These are phyloP conservation scores for Aquilaria yunnanensis DNA, from an alignment of 345 rosid species.

Conservation along the genomic window DNA sequence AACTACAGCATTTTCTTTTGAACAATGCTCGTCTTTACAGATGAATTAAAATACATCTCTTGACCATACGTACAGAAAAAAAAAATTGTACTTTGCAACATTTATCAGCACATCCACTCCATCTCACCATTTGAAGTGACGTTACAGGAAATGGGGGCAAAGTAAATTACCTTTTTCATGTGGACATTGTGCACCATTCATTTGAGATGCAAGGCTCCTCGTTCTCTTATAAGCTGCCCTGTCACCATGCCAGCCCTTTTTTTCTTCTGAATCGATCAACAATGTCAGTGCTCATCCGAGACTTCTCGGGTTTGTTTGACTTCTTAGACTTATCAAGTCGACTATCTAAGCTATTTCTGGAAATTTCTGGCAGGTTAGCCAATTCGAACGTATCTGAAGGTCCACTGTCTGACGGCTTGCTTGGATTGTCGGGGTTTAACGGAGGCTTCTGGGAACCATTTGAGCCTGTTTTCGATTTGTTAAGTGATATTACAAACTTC, in stretches of 20 bases:
- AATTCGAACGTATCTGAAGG: conserved; percentile 64
- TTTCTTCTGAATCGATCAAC: conserved; percentile 71
- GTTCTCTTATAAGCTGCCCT: conserved; percentile 8
- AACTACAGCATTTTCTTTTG: not conserved
- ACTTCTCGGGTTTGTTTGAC: conserved; percentile 77
- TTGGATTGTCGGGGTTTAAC: conserved; percentile 29
- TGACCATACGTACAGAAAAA: conserved; percentile 23
- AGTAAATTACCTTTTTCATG: conserved; percentile 21
- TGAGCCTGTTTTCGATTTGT: conserved; percentile 44
- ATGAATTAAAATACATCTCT: conserved; percentile 13
- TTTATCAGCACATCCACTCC: conserved; percentile 17
- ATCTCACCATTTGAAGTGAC: conserved; percentile 13
- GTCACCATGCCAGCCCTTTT: conserved; percentile 75
- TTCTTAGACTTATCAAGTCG: conserved; percentile 89
- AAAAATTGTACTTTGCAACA: conserved; percentile 11
- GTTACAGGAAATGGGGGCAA: conserved; percentile 14
- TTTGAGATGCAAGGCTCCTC: conserved; percentile 18
- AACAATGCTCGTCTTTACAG: conserved; percentile 18
- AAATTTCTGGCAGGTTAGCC: conserved; percentile 69
- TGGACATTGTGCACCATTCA: conserved; percentile 16
- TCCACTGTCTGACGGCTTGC: conserved; percentile 47
- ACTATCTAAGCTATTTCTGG: conserved; percentile 95
- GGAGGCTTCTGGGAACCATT: conserved; percentile 35
- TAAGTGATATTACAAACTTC: conserved; percentile 56
- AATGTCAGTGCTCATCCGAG: conserved; percentile 90